Evolutionary conservation across 257 asterid species (phyloP), one percentile per base, ranked within the genome.

Genomic region (Salvia rosmarinus): DNA sequence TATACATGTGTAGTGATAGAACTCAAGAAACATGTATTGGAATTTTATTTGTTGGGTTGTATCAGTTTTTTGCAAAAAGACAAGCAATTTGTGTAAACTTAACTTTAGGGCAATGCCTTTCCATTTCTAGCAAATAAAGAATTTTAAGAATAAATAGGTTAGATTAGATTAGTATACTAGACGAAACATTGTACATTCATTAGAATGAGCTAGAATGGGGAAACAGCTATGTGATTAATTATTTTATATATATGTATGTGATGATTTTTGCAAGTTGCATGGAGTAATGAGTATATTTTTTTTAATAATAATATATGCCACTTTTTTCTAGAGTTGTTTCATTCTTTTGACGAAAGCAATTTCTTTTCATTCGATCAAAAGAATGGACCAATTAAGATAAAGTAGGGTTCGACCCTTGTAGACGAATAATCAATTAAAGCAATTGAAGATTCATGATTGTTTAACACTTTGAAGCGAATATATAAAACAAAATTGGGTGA

Each of bases 231-330:
- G 56, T 64, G 14, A 42, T 68, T 35, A 34, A 37, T 37, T 39
- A 39, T 39, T 39, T 7, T 39, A 20, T 56, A 37, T 37, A 4
- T 44, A 2, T 61, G 23, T 17, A 13, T 47, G 50, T 74, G 62
- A 47, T 47, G 50, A 44, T 32, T 12, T 64, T 64, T 69, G 82
- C 77, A 79, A 74, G 64, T 73, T 74, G 75, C 67, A 70, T 2
- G 11, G 62, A 39, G 62, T 64, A 16, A 64, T 74, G 67, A 78
- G 60, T 55, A 25, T 25, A 17, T 68, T 10, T 51, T 32, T 60
- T 44, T 40, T 50, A 59, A 47, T 68, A 46, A 28, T 46, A 20
- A 19, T 14, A 14, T 32, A 8, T 4, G 13, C 3, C 43, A 42
- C 61, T 34, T 74, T 57, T 35, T 14, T 32, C 28, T 43, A 43